Base-by-base conservation (phyloP, 1,284 basidiomycete species). In the Ganoderma meredithae region DNA sequence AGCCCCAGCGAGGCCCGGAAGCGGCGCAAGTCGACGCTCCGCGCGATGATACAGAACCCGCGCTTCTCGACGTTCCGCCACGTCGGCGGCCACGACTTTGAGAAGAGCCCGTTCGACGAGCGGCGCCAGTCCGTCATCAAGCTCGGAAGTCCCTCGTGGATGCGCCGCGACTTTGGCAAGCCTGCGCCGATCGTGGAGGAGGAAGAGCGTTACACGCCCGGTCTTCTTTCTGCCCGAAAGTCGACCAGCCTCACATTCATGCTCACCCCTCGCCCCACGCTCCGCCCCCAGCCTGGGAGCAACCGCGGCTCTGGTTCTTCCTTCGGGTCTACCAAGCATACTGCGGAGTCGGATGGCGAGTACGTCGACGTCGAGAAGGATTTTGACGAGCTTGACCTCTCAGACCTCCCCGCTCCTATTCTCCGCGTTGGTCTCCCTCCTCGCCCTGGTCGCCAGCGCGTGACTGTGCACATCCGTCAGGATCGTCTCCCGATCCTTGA, bases 401-500 rank as follows among this genome's bases (percentile, higher is more conserved):
- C 62, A 39, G 22, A 63, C 33, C 33, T 36, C 39, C 40, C 64
- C 25, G n/a, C 62, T n/a, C 36, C 68, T 43, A 5, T 41, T 25
- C 33, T 55, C 43, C 17, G 63, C 58, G 25, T 41, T 17, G 64
- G 60, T 36, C 60, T 33, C 25, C 40, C 62, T 59, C 49, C 65
- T 15, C 70, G 65, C 17, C 59, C 52, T 44, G 67, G 67, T 0
- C 72, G 71, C 10, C 79, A 85, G 66, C 85, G 86, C 6, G 91
- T 93, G 10, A 90, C 89, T 0, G 81, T 92, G 25, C 81, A 81
- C 55, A 85, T 83, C 63, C 79, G 83, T 55, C 76, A 78, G 40
- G 85, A 84, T 63, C 79, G 79, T 25, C 83, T 88, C 1, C 91
- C 92, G 15, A 83, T 81, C 36, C 81, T 93, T 36, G 81, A 87